phyloP scores from a whole-genome alignment of 1,284 basidiomycete species.

The Cryptococcus floricola region DNA sequence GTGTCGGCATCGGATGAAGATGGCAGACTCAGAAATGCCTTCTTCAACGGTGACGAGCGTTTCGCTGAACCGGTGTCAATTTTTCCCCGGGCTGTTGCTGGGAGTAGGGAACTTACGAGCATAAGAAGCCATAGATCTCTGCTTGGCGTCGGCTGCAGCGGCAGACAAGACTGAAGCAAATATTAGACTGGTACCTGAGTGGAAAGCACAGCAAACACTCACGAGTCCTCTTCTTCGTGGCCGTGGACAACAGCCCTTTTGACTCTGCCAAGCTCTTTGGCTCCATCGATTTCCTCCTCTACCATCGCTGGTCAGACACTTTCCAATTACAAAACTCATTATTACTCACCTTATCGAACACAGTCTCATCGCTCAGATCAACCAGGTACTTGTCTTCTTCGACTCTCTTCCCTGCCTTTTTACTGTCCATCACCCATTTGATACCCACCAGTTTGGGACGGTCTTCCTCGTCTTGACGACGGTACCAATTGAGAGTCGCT shows the following conservation, averaged over 20 bases:
- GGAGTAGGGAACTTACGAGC: conserved; percentile 31
- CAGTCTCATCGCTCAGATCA: conserved; percentile 63
- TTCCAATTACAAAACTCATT: not conserved
- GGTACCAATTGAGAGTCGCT: conserved; percentile 71
- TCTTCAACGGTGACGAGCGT: conserved; percentile 42
- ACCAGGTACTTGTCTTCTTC: conserved; percentile 67
- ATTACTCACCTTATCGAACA: conserved; percentile 63
- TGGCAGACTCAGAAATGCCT: conserved; percentile 8
- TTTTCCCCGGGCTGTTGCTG: not conserved
- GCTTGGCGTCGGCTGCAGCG: conserved; percentile 27
- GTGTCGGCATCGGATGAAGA: conserved; percentile 2
- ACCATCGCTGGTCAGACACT: not conserved
- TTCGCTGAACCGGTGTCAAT: conserved; percentile 22
- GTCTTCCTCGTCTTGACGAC: conserved; percentile 58
- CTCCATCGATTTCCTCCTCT: conserved; percentile 63
- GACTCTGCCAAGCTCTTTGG: conserved; percentile 32
- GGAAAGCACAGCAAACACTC: conserved; percentile 3
- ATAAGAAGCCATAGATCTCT: conserved; percentile 32
- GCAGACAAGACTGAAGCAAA: conserved; percentile 4
- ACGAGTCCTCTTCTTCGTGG: conserved; percentile 8
- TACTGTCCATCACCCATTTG: conserved; percentile 86
- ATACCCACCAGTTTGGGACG: conserved; percentile 73
- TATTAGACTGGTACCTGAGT: not conserved
- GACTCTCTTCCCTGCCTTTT: conserved; percentile 62
- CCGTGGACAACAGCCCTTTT: not conserved